phyloP scores from a whole-genome alignment of 2,329 filamentous ascomycete species.

The Bertia moriformis region DNA sequence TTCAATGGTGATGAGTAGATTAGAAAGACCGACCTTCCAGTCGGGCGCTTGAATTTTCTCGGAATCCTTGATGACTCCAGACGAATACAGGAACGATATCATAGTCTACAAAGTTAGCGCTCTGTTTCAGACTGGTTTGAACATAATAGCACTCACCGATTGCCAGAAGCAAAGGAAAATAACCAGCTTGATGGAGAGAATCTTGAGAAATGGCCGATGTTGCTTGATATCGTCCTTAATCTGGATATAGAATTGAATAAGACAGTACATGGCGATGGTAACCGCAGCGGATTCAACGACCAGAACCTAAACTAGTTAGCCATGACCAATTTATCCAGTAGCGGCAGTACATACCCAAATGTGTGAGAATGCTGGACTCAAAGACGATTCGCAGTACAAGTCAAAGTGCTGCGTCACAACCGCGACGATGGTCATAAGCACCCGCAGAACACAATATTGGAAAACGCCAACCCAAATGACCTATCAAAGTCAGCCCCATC shows the following conservation, averaged over 20 bases:
- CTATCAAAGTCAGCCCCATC: constrained; percentile 12
- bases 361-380: constrained; percentile 67
- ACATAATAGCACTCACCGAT: constrained; percentile 41
- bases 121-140: too few species aligned
- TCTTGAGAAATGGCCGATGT: constrained; percentile 64
- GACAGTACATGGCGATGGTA: constrained; percentile 72
- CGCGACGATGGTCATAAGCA: constrained; percentile 65
- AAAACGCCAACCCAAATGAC: constrained; percentile 71
- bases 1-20: constrained; percentile 65
- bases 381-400: constrained; percentile 65
- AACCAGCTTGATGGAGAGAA: constrained; percentile 76
- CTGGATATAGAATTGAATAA: constrained; percentile 78
- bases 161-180: constrained; percentile 92
- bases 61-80: constrained; percentile 48
- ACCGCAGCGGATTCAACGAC: constrained; percentile 59
- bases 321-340: neutral
- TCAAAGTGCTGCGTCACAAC: constrained; percentile 57
- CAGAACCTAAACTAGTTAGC: constrained; percentile 30
- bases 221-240: constrained; percentile 52
- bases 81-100: constrained; percentile 36
- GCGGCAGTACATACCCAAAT: constrained; percentile 48
- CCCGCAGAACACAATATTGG: constrained; percentile 72
- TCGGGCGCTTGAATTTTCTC: constrained; percentile 55
- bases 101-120: constrained; percentile 28
- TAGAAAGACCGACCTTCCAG: constrained; percentile 67